phyloP scores from a whole-genome alignment of 176 grass and related monocot species.

The Sorghum bicolor region DNA sequence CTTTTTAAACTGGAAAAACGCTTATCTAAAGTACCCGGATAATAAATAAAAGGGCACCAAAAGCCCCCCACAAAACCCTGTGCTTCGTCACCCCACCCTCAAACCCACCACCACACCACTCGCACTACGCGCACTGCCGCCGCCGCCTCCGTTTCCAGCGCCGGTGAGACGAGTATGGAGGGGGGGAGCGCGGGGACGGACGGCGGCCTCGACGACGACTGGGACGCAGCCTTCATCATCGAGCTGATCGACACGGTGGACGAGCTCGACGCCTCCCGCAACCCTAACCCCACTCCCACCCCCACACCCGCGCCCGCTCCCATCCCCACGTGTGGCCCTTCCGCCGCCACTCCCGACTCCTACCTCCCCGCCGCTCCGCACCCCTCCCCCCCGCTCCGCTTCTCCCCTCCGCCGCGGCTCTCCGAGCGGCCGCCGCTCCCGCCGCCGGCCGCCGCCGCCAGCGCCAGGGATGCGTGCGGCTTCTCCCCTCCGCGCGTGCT shows the following conservation, averaged over 20 bases:
- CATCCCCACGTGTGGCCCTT: not conserved
- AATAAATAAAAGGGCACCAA: not conserved
- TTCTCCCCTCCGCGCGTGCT: conserved; percentile 15
- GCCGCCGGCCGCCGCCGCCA: not conserved
- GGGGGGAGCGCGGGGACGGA: conserved; percentile 33
- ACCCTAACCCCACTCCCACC: conserved; percentile 25
- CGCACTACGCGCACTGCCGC: not conserved
- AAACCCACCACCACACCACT: not conserved
- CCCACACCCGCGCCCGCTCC: not conserved
- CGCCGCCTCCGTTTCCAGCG: not conserved
- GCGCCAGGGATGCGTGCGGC: not conserved
- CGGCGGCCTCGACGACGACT: conserved; percentile 36
- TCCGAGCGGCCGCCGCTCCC: conserved; percentile 24
- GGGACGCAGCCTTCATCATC: conserved; percentile 2
- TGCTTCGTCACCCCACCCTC: not conserved
- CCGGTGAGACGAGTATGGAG: not conserved
- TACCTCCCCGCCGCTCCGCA: not conserved
- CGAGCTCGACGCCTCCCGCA: conserved; percentile 37
- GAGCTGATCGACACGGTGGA: conserved; percentile 8
- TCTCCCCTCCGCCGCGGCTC: conserved; percentile 49
- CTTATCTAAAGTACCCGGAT: too few species aligned
- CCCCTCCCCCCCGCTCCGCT: not conserved
- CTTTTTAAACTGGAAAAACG: too few species aligned
- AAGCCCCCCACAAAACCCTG: not conserved
- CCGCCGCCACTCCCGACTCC: not conserved